Evolutionary conservation across 805 yeast genomes (phyloP).

Genomic region (Candida manassasensis): DNA sequence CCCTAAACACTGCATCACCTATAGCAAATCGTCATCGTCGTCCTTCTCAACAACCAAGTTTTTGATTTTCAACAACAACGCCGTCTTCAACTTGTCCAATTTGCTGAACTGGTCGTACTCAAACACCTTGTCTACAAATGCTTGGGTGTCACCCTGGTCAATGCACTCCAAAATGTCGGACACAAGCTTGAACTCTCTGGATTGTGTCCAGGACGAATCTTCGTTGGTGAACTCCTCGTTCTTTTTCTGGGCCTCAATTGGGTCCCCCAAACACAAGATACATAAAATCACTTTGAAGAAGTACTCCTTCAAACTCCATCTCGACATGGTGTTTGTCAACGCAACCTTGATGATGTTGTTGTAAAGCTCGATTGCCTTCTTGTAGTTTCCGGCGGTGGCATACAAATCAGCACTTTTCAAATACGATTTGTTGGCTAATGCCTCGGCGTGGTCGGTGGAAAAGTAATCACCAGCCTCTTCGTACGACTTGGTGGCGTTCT

Average conservation of each 20-base stretch:
- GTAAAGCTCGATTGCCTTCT: constrained; percentile 70
- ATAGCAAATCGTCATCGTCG: constrained; percentile 44
- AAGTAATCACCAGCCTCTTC: constrained; percentile 97
- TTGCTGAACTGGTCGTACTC: constrained; percentile 85
- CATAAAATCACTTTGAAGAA: constrained; percentile 81
- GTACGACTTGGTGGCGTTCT: constrained; percentile 69
- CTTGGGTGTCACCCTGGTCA: constrained; percentile 73
- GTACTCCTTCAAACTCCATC: constrained; percentile 92
- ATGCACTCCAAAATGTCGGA: constrained; percentile 68
- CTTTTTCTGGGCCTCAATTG: constrained; percentile 78
- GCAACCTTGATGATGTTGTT: constrained; percentile 75
- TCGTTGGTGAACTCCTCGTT: constrained; percentile 58
- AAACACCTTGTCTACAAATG: constrained; percentile 65
- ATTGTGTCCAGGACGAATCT: constrained; percentile 71
- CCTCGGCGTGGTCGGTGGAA: constrained; percentile 87
- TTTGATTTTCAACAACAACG: constrained; percentile 77
- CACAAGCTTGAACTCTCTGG: constrained; percentile 71
- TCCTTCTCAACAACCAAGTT: constrained; percentile 65
- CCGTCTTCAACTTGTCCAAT: constrained; percentile 88
- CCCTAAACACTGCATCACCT: no score
- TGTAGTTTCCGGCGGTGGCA: constrained; percentile 64
- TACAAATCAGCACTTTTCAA: constrained; percentile 86
- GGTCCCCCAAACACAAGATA: constrained; percentile 77
- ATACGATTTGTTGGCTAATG: constrained; percentile 81
- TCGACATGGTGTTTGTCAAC: constrained; percentile 66